Evolutionary conservation across 2,329 filamentous ascomycete species (phyloP).

Genomic region (Paradendryphiella salina): DNA sequence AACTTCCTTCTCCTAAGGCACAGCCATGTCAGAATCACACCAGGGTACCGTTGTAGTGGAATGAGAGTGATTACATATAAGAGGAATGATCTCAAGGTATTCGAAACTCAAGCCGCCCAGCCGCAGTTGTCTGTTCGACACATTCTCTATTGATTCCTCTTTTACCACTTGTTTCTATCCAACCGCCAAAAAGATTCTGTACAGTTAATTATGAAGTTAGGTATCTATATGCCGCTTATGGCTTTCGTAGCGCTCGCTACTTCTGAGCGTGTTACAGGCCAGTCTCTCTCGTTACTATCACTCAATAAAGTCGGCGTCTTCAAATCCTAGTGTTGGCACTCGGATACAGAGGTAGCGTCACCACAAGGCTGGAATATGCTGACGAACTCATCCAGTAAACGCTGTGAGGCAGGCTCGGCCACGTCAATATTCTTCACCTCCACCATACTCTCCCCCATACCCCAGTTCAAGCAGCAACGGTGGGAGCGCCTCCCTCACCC

Average conservation of each 20-base stretch:
- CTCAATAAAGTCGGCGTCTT: background rate
- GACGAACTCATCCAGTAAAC: slow-evolving; percentile 13
- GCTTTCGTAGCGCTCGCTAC: slow-evolving; percentile 12
- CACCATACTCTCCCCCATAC: slow-evolving; percentile 16
- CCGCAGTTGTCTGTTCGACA: slow-evolving; percentile 15
- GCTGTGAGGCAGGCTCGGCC: slow-evolving; percentile 23
- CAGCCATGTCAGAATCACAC: slow-evolving; percentile 1
- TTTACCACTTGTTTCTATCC: slow-evolving; percentile 8
- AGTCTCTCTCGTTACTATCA: background rate
- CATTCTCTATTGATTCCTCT: slow-evolving; percentile 20
- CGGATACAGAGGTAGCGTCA: background rate
- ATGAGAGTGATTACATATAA: slow-evolving; percentile 22
- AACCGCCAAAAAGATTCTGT: background rate
- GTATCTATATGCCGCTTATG: slow-evolving; percentile 16
- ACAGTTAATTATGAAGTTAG: slow-evolving; percentile 26
- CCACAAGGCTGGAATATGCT: background rate
- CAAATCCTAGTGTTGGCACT: background rate
- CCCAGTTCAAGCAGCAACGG: slow-evolving; percentile 11
- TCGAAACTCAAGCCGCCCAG: slow-evolving; percentile 5
- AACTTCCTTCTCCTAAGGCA: slow-evolving; percentile 10
- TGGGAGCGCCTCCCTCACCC: slow-evolving; percentile 3
- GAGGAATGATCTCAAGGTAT: background rate
- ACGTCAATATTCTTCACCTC: slow-evolving; percentile 26
- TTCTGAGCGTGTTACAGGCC: slow-evolving; percentile 24
- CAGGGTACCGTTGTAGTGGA: slow-evolving; percentile 6